Evolutionary conservation across 345 rosid genomes (phyloP), one percentile per base, ranked within the genome.

Genomic region (Bretschneidera sinensis): DNA sequence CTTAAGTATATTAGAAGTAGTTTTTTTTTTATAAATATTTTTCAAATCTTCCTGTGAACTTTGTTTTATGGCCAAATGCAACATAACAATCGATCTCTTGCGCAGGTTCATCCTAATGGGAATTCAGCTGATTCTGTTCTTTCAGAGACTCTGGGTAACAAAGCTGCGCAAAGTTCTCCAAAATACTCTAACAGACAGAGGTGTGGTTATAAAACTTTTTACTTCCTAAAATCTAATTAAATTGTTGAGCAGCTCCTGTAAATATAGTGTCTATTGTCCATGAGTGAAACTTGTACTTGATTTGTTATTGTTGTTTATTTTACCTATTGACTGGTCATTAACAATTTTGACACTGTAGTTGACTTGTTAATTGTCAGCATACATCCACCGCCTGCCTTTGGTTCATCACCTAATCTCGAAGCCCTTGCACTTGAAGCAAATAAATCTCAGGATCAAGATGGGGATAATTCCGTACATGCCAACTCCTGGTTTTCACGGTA

Each of bases 371-470:
- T 75, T 73, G 24, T 57, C 91, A 92, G 96, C 85, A 67, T 83
- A 61, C 98, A 84, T 76, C 97, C 98, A n/a, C 96, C 97, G 1
- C 98, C 98, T 62, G 90, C 98, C 23, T 92, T 92, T 71, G 96
- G 98, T 56, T 92, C 98, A 51, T 92, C 97, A 1, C 97, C 91
- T 49, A 89, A 89, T 78, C 97, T 89, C 47, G 95, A 87, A 81
- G 90, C 92, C 28, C 92, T 89, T 69, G 96, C 87, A 5, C 88
- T 89, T 55, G 88, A 78, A 63, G 83, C 80, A 43, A 80, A 57
- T 74, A 64, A 63, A 43, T 56, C 68, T 58, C 73, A 74, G 20
- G 78, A 73, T 56, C 69, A 81, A 54, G 90, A 90, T 28, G 92
- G 72, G 2, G 95, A 86, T 69, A 68, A 67, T 74, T 94, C 96